These are phyloP conservation scores for Aphanomyces invadans DNA, from an alignment of 352 stramenopile genomes.

Conservation along the genomic window DNA sequence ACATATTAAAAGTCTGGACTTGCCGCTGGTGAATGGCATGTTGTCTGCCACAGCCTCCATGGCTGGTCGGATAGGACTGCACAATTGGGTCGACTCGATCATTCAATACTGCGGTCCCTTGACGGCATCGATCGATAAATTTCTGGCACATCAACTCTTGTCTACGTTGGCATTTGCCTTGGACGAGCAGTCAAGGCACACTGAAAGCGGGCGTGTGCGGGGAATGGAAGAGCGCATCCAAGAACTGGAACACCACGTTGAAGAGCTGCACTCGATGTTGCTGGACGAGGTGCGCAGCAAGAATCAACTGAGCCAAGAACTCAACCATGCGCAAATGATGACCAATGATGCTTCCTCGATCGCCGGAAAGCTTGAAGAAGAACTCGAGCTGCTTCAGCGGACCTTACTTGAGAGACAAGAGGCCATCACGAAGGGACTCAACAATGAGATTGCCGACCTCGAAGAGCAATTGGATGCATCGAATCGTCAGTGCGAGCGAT, in stretches of 20 bases:
- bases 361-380: not conserved
- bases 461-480: not conserved
- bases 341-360: not conserved
- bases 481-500: not conserved
- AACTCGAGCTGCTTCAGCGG: not conserved
- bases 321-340: not conserved
- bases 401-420: not conserved
- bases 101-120: not conserved
- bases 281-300: not conserved
- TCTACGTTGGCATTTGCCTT: slow-evolving; percentile 4
- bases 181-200: not conserved
- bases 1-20: not conserved
- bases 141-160: slow-evolving; percentile 1
- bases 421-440: not conserved
- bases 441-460: not conserved
- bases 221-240: not conserved
- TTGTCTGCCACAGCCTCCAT: slow-evolving; percentile 1
- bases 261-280: not conserved
- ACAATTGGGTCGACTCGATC: not conserved
- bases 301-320: not conserved
- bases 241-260: not conserved
- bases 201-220: not conserved
- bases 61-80: not conserved
- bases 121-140: slow-evolving; percentile 6
- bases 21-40: not conserved